Evolutionary conservation across 2,329 filamentous ascomycete genomes (phyloP).

Genomic region (Botryotinia calthae): DNA sequence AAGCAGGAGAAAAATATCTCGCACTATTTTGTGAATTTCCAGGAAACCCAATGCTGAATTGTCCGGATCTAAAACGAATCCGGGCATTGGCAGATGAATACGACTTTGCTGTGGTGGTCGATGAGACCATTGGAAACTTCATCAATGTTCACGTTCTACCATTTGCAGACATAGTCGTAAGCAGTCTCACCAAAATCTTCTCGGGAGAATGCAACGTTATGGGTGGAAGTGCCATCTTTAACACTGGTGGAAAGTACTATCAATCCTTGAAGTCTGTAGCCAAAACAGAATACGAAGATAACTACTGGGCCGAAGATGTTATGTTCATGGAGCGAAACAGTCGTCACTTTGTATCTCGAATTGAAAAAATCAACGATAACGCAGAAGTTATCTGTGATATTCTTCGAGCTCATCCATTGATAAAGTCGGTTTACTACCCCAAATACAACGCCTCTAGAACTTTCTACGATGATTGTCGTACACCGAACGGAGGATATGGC

Average conservation of each 20-base stretch:
- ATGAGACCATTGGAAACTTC: conserved; percentile 96
- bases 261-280: conserved; percentile 63
- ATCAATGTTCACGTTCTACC: conserved; percentile 92
- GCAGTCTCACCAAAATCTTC: conserved; percentile 94
- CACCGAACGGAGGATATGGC: conserved; percentile 78
- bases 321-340: conserved; percentile 97
- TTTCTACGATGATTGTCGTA: conserved; percentile 76
- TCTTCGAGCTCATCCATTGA: conserved; percentile 56
- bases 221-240: conserved; percentile 73
- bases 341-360: conserved; percentile 80
- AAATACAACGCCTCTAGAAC: conserved; percentile 67
- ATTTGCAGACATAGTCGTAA: conserved; percentile 87
- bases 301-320: conserved; percentile 90
- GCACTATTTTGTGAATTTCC: conserved; percentile 94
- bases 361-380: conserved; percentile 80
- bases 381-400: conserved; percentile 79
- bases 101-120: conserved; percentile 85
- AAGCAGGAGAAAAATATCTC: conserved; percentile 71
- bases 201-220: conserved; percentile 98
- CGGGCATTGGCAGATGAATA: conserved; percentile 75
- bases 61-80: conserved; percentile 82
- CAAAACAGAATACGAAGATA: conserved; percentile 72
- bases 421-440: conserved; percentile 84
- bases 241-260: conserved; percentile 70
- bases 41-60: conserved; percentile 82